Evolutionary conservation across 2,329 filamentous ascomycete genomes (phyloP).

Genomic region (Penicillium sp.): DNA sequence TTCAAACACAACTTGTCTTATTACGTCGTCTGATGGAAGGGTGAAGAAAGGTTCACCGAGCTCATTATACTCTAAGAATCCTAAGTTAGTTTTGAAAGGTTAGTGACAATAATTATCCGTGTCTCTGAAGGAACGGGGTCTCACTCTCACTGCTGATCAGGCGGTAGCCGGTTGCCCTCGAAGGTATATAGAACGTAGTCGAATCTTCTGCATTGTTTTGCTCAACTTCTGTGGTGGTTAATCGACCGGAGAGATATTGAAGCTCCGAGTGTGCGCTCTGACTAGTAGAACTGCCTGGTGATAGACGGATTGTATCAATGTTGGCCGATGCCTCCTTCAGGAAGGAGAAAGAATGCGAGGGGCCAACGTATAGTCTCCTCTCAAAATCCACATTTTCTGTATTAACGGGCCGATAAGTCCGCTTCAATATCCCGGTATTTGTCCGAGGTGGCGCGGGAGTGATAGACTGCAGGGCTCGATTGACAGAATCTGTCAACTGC

Average conservation of each 20-base stretch:
- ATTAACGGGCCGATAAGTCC: background rate
- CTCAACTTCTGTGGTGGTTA: background rate
- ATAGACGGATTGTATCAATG: background rate
- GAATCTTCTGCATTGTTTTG: background rate
- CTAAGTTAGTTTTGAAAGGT: background rate
- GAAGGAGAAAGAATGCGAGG: background rate
- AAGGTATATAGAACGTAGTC: background rate
- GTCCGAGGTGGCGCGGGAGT: background rate
- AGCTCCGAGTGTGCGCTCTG: background rate
- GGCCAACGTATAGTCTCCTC: too few species aligned
- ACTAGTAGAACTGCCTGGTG: background rate
- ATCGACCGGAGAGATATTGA: background rate
- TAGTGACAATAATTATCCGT: background rate
- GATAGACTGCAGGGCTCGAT: background rate
- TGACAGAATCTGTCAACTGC: background rate
- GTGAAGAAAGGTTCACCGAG: background rate
- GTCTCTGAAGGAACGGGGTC: background rate
- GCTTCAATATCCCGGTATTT: background rate
- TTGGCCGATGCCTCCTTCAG: background rate
- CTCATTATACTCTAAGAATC: background rate
- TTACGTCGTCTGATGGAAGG: background rate
- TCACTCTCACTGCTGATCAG: background rate
- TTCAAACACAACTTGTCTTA: background rate
- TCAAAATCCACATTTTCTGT: background rate
- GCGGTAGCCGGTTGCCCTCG: background rate